Base-by-base conservation (phyloP, 2,329 filamentous ascomycete genomes). In the Diplodia corticola region DNA sequence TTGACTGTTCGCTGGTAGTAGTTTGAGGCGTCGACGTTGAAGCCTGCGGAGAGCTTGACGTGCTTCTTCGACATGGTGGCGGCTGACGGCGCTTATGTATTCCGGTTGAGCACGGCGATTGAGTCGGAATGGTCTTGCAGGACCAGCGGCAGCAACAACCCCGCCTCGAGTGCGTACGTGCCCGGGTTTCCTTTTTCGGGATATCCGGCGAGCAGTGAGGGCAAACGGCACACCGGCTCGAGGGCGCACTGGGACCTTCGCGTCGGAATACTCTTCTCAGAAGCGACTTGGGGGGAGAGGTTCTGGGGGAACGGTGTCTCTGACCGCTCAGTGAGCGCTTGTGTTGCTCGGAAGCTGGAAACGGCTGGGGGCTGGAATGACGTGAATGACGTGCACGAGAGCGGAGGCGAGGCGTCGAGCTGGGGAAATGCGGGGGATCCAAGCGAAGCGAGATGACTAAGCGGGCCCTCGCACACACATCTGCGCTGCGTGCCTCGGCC, bases 51-150 rank as follows among this genome's bases (percentile, higher is more conserved):
- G 50, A 68, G 51, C 46, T 68, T 65, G 37, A 68, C 49, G 35
- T 64, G 40, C 30, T 67, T 67, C 53, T 64, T 67, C 49, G 50
- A 22, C 67, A 67, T 66, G 48, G 37, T 54, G 55, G 49, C 55
- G 64, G 64, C 57, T 49, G 63, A 37, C 24, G 26, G 50, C 63
- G 48, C 63, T 64, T 64, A 64, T 64, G 63, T 64, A 64, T 48
- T 24, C 60, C 33, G 46, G 53, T 65, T 65, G 53, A 30, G 37
- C 7, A 50, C 61, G 61, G 40, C 24, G 63, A 63, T 53, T 63
- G 60, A 51, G 35, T 53, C 44, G 59, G 59, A 35, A 33, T 63
- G 10, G 59, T 46, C 22, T 30, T 30, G 44, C 59, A 63, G 59
- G 46, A 49, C 30, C 57, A 28, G 40, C 35, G 15, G 26, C 17